Evolutionary conservation across 2,329 filamentous ascomycete species (phyloP).

Genomic region (Penicillium sp.): DNA sequence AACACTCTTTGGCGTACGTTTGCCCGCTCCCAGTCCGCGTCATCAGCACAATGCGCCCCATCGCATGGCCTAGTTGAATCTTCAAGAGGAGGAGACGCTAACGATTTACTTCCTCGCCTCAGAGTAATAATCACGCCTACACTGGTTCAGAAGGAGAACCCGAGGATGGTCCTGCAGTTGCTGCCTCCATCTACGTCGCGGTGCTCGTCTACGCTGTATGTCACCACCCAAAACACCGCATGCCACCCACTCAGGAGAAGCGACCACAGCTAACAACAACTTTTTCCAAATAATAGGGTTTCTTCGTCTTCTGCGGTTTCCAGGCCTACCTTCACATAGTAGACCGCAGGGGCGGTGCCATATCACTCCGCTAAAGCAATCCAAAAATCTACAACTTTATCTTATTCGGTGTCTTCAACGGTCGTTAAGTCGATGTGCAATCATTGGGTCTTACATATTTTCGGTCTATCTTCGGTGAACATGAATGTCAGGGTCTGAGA

Average conservation of each 20-base stretch:
- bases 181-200: constrained; percentile 80
- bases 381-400: constrained; percentile 9
- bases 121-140: constrained; percentile 74
- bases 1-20: constrained; percentile 67
- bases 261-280: constrained; percentile 13
- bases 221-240: constrained; percentile 23
- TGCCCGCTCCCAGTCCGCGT: neutral
- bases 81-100: constrained; percentile 1
- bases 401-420: constrained; percentile 16
- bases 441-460: constrained; percentile 16
- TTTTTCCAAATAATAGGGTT: constrained; percentile 56
- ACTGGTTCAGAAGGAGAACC: constrained; percentile 71
- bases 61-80: neutral
- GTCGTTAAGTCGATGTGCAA: constrained; percentile 17
- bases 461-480: constrained; percentile 14
- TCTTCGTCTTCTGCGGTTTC: constrained; percentile 86
- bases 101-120: constrained; percentile 10
- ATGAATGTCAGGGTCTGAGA: constrained; percentile 8
- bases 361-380: constrained; percentile 61
- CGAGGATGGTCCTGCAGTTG: constrained; percentile 72
- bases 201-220: constrained; percentile 86
- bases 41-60: neutral
- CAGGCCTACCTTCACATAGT: constrained; percentile 84
- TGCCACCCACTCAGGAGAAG: neutral
- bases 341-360: constrained; percentile 78